Evolutionary conservation across 2,329 filamentous ascomycete species (phyloP), one percentile per base, ranked within the genome.

Genomic region (Myriosclerotinia duriaeana): DNA sequence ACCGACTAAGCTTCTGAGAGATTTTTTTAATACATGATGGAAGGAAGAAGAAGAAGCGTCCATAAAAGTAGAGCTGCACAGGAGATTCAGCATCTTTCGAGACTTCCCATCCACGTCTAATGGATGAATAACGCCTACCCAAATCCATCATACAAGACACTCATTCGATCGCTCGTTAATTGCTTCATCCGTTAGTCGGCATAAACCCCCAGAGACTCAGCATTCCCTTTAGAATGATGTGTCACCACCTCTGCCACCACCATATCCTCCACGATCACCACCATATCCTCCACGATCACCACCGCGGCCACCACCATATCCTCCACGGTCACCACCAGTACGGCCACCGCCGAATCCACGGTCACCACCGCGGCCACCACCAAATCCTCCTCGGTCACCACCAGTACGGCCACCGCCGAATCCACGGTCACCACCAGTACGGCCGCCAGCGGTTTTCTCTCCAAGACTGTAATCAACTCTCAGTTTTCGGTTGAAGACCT

Each of bases 401-500:
- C 59, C 36, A 17, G 11, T 17, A n/a, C 38, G 44, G 52, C 56
- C 68, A 26, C 44, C n/a, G 20, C 42, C 40, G 38, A 36, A 40
- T 14, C 44, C 34, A 26, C 60, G 50, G 11, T 26, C 63, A 9
- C 52, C 52, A 26, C 56, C 50, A 20, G 5, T 14, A 40, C 50
- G 22, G 36, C 53, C 53, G 42, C 53, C 34, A 20, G 50, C 38
- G 30, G 20, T 44, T 15, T 34, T 64, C 46, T 62, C 59, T 17
- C 69, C 69, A 42, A 66, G 48, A 64, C 73, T 75, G 78, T 79
- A 96, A 77, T 92, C 89, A 34, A 93, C 72, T 66, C 83, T 84
- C 71, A 96, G 79, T 64, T 77, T 75, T 65, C 92, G 84, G 53
- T 88, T 88, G 72, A 88, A 88, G n/a, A 93, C 79, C 58, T 80